Conservation (phyloP, 768 basidiomycete species). For the Vararia minispora region DNA sequence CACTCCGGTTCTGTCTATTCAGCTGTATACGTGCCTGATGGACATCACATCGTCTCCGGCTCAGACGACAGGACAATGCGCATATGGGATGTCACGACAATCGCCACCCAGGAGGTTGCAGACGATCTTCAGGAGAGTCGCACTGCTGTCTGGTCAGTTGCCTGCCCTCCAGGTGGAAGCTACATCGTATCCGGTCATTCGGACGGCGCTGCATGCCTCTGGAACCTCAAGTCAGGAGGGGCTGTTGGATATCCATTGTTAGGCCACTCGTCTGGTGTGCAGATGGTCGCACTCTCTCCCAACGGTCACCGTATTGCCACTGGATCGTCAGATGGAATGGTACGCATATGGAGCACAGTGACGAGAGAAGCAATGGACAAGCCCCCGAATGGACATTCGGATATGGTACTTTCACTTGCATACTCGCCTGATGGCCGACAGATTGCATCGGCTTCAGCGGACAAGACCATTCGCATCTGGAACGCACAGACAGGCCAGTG, state of each 20-base stretch:
- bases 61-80: constrained; percentile 65
- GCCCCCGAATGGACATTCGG: constrained; percentile 35
- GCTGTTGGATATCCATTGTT: neutral
- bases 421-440: constrained; percentile 26
- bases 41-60: constrained; percentile 78
- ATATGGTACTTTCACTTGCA: constrained; percentile 39
- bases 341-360: constrained; percentile 37
- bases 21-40: no score
- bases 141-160: constrained; percentile 47
- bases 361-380: constrained; percentile 15
- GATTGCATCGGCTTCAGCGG: neutral
- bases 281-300: neutral
- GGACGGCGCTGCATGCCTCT: constrained; percentile 4
- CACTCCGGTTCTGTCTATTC: no score
- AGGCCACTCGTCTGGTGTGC: neutral
- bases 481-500: neutral
- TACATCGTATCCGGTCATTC: neutral
- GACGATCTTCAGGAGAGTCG: constrained; percentile 33
- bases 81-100: constrained; percentile 49
- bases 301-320: constrained; percentile 8
- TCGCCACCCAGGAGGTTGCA: constrained; percentile 30
- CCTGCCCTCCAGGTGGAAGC: constrained; percentile 19
- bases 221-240: constrained; percentile 1
- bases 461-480: constrained; percentile 7
- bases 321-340: constrained; percentile 33